These are phyloP conservation scores for Metroxylon sagu DNA, from an alignment of 176 grass and related monocot species.

Conservation along the genomic window DNA sequence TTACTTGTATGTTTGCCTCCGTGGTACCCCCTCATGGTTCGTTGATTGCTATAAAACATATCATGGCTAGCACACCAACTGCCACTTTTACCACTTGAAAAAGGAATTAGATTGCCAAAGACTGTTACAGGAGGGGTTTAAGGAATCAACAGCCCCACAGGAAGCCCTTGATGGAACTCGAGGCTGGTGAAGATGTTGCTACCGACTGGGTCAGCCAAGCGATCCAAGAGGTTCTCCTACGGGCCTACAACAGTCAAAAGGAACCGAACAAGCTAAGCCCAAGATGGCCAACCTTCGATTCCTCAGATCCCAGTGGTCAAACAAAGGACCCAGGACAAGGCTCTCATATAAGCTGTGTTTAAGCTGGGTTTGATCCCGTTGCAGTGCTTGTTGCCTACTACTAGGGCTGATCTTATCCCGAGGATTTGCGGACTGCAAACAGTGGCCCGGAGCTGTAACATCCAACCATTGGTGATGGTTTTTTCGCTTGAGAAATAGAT, in stretches of 20 bases:
- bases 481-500: too few relatives aligned
- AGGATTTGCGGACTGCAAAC: too few relatives aligned
- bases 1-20: too few relatives aligned
- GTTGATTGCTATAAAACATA: too few relatives aligned
- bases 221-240: constrained; percentile 83
- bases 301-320: constrained; percentile 84
- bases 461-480: too few relatives aligned
- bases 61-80: too few relatives aligned
- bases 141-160: neutral
- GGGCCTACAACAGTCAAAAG: constrained; percentile 73
- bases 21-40: too few relatives aligned
- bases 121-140: neutral
- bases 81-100: too few relatives aligned
- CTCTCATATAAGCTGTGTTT: too few relatives aligned
- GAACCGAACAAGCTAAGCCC: constrained; percentile 46
- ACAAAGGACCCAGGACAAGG: constrained; percentile 81
- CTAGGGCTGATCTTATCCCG: too few relatives aligned
- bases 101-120: neutral
- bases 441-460: too few relatives aligned
- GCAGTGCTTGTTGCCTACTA: too few relatives aligned
- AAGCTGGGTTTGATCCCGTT: constrained; percentile 17
- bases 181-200: constrained; percentile 95
- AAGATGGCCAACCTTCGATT: constrained; percentile 78
- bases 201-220: constrained; percentile 70
- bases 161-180: constrained; percentile 74